Percentiles rank a stretch among this genome's conserved stretches.
phyloP scores from a whole-genome alignment of 2,329 filamentous ascomycete species.

The Microcyclosporella mali region DNA sequence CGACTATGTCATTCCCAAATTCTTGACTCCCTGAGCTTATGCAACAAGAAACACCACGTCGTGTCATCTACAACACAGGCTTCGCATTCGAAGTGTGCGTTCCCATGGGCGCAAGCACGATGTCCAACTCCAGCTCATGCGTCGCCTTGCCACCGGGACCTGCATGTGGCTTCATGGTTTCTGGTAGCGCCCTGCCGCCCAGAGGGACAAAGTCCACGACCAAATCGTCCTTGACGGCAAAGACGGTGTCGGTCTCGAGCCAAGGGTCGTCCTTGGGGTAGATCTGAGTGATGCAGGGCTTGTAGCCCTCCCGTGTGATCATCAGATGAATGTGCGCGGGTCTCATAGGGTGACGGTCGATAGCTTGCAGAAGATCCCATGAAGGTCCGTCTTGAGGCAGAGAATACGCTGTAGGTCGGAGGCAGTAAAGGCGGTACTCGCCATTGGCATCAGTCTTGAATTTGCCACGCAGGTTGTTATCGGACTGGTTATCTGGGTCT shows the following conservation, averaged over 20 bases:
- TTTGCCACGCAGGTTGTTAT: slow-evolving; percentile 72
- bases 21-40: too few relatives aligned
- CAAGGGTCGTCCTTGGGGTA: slow-evolving; percentile 55
- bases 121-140: slow-evolving; percentile 55
- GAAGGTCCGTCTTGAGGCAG: slow-evolving; percentile 59
- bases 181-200: slow-evolving; percentile 42
- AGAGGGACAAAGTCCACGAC: slow-evolving; percentile 53
- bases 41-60: not conserved
- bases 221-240: slow-evolving; percentile 56
- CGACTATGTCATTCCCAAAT: too few relatives aligned
- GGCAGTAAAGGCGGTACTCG: slow-evolving; percentile 68
- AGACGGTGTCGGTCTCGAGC: slow-evolving; percentile 54
- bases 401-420: slow-evolving; percentile 66
- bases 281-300: slow-evolving; percentile 23
- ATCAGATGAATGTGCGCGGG: slow-evolving; percentile 53
- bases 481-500: slow-evolving; percentile 63
- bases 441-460: slow-evolving; percentile 65
- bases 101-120: slow-evolving; percentile 46
- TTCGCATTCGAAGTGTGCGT: slow-evolving; percentile 13
- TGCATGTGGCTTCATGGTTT: slow-evolving; percentile 38
- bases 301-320: slow-evolving; percentile 19
- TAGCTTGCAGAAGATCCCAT: slow-evolving; percentile 46
- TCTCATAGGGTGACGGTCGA: slow-evolving; percentile 55
- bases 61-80: slow-evolving; percentile 12
- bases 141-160: slow-evolving; percentile 28